Percentiles rank a stretch among this genome's conserved stretches.
These are phyloP conservation scores for Leishmania gerbilli DNA, from an alignment of 208 protist species.

Conservation along the genomic window DNA sequence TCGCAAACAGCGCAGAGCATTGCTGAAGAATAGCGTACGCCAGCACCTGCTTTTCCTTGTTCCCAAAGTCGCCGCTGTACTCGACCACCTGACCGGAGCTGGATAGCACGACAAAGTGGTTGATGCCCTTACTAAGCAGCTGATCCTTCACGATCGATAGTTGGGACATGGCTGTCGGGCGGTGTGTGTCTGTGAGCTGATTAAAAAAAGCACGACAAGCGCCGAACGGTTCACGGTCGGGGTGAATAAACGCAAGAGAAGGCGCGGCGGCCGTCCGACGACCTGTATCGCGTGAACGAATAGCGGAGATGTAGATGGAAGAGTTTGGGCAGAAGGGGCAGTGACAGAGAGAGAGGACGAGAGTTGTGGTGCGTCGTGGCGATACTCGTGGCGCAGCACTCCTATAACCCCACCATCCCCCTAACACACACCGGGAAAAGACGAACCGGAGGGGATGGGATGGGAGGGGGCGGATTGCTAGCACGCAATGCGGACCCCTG, in stretches of 20 bases:
- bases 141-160: conserved; percentile 80
- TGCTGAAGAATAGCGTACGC: conserved; percentile 82
- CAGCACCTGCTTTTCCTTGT: conserved; percentile 62
- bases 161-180: conserved; percentile 45
- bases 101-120: conserved; percentile 83
- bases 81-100: conserved; percentile 68
- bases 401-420: background rate
- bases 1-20: conserved; percentile 41
- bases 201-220: background rate
- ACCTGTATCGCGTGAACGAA: background rate
- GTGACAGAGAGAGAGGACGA: background rate
- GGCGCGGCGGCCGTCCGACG: background rate
- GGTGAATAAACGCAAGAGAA: background rate
- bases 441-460: background rate
- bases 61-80: conserved; percentile 78
- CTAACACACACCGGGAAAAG: background rate
- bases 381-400: background rate
- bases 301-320: background rate
- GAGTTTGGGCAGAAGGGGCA: background rate
- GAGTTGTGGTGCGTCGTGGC: background rate
- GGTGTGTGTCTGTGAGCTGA: background rate
- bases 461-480: too few species aligned
- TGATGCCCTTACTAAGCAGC: conserved; percentile 79
- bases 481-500: background rate
- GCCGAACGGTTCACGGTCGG: background rate